Base-by-base conservation (phyloP, 176 grass and related monocot genomes). In the Alopecurus myosuroides region DNA sequence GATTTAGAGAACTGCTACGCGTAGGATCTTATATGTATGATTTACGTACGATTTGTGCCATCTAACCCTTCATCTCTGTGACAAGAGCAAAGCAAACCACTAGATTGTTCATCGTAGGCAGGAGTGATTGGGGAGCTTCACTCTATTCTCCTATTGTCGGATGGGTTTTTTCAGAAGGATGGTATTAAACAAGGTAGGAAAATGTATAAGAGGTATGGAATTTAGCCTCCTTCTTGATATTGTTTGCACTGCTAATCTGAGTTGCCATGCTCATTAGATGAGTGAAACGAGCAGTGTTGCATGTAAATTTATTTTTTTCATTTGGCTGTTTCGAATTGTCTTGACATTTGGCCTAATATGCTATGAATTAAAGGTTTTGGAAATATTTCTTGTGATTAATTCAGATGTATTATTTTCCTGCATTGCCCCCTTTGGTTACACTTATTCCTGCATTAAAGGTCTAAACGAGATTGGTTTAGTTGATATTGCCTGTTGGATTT, bases 131-230 rank as follows among this genome's bases (percentile, higher is more conserved):
- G 42, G 97, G 83, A 75, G 83, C 88, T 74, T 92, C 81, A 0
- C 46, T 94, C 76, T 83, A 91, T 80, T 92, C 78, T 67, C 85
- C 91, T 46, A 83, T 96, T 13, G 35, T 96, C 5, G 91, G 89
- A 55, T 92, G 83, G 79, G 66, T 94, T 92, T n/a, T 89, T 95
- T 66, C 89, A 93, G 83, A 94, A 84, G 81, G 83, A 94, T 73
- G 89, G 91, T 84, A 92, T 94, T 85, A 77, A 80, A 51, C n/a
- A 75, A 79, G 86, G 89, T 84, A 92, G 94, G 85, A 86, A 92
- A 55, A 92, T 90, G 45, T 94, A 94, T 68, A 92, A 92, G 65
- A 86, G 91, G 94, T 97, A 92, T 51, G 66, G 0, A 67, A 44
- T 26, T 80, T 72, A 25, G 46, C 51, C 23, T 53, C 63, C 15